These are phyloP conservation scores for Carex scoparia DNA, from an alignment of 176 grass and related monocot genomes.

Conservation along the genomic window DNA sequence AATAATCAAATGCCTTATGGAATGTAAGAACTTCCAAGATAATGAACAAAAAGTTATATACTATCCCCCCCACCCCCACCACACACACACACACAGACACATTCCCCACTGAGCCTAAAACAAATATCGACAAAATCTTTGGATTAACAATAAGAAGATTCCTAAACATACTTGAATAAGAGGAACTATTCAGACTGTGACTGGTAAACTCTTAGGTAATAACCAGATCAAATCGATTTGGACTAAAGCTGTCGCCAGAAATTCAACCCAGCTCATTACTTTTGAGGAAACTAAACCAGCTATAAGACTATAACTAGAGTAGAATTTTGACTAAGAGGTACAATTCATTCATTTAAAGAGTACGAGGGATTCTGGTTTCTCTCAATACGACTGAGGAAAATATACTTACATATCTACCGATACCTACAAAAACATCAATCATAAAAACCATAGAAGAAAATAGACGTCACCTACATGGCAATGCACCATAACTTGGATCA, in stretches of 20 bases:
- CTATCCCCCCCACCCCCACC: not conserved
- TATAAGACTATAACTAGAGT: not conserved
- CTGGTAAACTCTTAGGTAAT: not conserved
- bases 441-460: not conserved
- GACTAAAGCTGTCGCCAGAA: not conserved
- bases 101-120: not conserved
- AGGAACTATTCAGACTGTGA: not conserved
- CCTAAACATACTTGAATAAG: not conserved
- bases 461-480: slow-evolving; percentile 63
- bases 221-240: not conserved
- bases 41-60: not conserved
- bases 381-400: not conserved
- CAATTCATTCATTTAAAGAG: not conserved
- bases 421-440: not conserved
- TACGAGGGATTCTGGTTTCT: not conserved
- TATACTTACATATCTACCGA: not conserved
- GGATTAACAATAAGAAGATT: not conserved
- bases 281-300: not conserved
- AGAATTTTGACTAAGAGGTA: not conserved
- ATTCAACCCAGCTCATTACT: not conserved
- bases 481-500: slow-evolving; percentile 89
- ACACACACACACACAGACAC: too few species aligned
- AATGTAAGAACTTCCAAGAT: not conserved
- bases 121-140: not conserved
- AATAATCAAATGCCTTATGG: not conserved